Percentiles rank a stretch among this genome's conserved stretches.
Evolutionary conservation across 2,329 filamentous ascomycete genomes (phyloP).

Genomic region (Talaromyces atroroseus): DNA sequence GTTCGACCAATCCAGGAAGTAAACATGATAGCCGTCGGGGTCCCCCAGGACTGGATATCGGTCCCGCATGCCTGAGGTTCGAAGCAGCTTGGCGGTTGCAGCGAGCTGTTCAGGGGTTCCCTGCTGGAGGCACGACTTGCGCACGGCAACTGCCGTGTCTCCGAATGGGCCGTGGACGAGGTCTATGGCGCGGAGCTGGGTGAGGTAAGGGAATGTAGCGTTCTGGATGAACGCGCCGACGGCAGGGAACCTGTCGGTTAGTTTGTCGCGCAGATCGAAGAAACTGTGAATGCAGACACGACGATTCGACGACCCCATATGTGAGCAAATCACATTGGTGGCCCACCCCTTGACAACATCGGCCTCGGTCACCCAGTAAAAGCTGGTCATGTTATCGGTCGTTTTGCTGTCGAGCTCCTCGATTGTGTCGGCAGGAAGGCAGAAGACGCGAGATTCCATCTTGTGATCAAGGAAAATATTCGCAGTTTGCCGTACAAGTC

Average conservation of each 20-base stretch:
- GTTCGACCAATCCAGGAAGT: not conserved
- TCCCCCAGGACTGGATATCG: not conserved
- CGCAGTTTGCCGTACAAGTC: not conserved
- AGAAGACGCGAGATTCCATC: not conserved
- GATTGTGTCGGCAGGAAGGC: not conserved
- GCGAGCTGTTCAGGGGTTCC: not conserved
- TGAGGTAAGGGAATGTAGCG: constrained; percentile 1
- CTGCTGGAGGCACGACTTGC: not conserved
- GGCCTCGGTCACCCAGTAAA: not conserved
- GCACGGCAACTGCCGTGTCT: not conserved
- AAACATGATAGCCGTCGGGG: not conserved
- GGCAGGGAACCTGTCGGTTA: not conserved
- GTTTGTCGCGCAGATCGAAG: not conserved
- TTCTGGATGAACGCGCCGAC: not conserved
- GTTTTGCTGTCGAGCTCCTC: not conserved
- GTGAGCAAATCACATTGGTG: not conserved
- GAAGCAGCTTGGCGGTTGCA: not conserved
- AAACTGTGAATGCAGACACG: not conserved
- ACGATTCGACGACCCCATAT: not conserved
- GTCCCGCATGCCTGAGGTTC: not conserved
- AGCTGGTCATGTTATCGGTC: not conserved
- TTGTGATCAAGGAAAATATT: not conserved
- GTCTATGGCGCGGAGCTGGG: not conserved
- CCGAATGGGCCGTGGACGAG: not conserved
- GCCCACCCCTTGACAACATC: constrained; percentile 5